phyloP scores from a whole-genome alignment of 2,329 filamentous ascomycete genomes.

The Colletotrichum gloeosporioides region DNA sequence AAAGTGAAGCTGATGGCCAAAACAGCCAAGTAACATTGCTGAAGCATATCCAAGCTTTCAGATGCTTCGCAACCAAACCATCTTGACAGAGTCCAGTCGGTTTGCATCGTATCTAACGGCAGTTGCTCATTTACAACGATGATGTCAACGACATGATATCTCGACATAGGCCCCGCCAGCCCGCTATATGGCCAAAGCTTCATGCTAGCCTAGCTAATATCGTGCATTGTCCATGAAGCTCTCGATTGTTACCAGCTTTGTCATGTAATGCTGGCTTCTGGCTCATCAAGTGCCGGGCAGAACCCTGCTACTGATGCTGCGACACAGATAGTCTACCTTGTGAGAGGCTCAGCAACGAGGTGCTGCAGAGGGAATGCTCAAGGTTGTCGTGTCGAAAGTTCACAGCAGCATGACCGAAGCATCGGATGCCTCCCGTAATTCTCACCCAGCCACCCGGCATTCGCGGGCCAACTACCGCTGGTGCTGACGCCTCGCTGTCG shows the following conservation, averaged over 20 bases:
- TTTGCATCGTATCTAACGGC: neutral
- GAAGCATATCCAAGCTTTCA: neutral
- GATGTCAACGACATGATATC: neutral
- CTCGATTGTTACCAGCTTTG: neutral
- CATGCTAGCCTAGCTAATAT: neutral
- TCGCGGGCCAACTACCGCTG: neutral
- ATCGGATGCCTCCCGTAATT: neutral
- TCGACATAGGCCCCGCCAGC: neutral
- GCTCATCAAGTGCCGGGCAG: neutral
- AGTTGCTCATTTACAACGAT: neutral
- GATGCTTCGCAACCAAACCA: neutral
- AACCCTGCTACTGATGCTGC: neutral
- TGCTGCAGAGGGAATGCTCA: too few species aligned
- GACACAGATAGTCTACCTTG: neutral
- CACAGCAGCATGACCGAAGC: neutral
- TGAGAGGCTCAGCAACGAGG: neutral
- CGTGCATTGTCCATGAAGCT: neutral
- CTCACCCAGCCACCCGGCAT: neutral
- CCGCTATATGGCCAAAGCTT: constrained; percentile 6
- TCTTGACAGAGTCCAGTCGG: neutral
- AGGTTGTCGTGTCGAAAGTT: neutral
- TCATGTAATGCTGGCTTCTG: neutral
- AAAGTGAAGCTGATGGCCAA: neutral
- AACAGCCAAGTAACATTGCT: neutral
- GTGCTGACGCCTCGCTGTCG: neutral